Base-by-base conservation (phyloP, 805 yeast genomes). In the Barnettozyma pratensis region DNA sequence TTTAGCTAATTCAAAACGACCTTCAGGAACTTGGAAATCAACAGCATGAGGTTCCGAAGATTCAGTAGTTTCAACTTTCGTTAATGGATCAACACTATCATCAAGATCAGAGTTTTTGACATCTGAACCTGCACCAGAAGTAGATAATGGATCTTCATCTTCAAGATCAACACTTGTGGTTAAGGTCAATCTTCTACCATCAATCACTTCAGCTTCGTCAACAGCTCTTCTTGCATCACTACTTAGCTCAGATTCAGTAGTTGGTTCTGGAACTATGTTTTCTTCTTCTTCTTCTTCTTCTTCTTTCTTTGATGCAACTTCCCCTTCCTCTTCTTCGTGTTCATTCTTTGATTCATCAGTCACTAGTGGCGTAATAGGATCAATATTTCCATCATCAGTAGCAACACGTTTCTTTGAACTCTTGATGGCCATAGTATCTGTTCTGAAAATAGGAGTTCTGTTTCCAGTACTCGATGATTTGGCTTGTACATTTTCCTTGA, bases 1-100 rank as follows among this genome's bases (percentile, higher is more conserved):
- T 19, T 56, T 50, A 9, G 50, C 34, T 11, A 56, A 35, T 31
- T 37, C 42, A 41, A 54, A 54, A 25, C 53, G 48, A 26, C 61
- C 64, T 44, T 58, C 63, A 11, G 61, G 62, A 12, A 60, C 61
- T 44, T 48, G 54, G 19, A 52, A 51, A 7, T 48, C 49, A 38
- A 39, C 53, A 8, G 41, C 44, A 5, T 38, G 9, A 14, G 12
- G 12, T 7, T 28, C 19, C 7, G 36, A n/a, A 7, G 27, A 31
- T 27, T 11, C 45, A 39, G 37, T n/a, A 29, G 44, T 11, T 26
- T 36, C 12, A 14, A 35, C 6, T 34, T 47, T 41, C 5, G 46
- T 12, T 14, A 47, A 11, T 39, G 56, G 54, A 32, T 51, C 60
- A 19, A 41, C 37, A 6, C 47, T 44, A 3, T 50, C 54, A 12